A percentile compares a stretch with the other conserved stretches of the same genome.
Evolutionary conservation across 441 rosid species (phyloP).

Genomic region (Melastoma candidum): DNA sequence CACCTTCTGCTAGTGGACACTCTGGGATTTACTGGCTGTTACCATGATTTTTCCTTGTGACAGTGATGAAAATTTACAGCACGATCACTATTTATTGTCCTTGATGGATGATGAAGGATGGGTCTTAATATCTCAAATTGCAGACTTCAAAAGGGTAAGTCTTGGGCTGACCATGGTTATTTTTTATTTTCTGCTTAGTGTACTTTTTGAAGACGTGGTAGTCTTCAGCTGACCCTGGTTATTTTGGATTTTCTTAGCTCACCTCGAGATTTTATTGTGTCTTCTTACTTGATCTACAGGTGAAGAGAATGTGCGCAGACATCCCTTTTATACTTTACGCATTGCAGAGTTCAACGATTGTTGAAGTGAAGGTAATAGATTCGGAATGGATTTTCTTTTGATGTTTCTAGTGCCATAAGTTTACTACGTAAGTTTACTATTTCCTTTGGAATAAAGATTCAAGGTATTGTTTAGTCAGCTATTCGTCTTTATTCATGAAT

Average conservation of each 20-base stretch:
- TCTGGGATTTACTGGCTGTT: neutral
- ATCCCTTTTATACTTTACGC: slow-evolving; percentile 59
- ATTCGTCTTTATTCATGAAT: no score
- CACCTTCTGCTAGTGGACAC: no score
- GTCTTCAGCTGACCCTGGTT: no score
- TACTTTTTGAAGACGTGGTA: neutral
- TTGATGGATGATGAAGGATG: slow-evolving; percentile 92
- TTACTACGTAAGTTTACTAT: neutral
- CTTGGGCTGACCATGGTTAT: slow-evolving; percentile 1
- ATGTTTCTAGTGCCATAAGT: neutral
- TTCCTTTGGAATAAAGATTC: no score
- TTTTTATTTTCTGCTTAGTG: neutral
- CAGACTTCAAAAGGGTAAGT: slow-evolving; percentile 83
- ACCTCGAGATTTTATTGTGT: neutral
- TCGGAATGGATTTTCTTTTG: neutral
- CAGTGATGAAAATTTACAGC: slow-evolving; percentile 82
- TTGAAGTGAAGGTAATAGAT: slow-evolving; percentile 78
- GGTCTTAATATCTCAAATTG: slow-evolving; percentile 66
- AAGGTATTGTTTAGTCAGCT: no score
- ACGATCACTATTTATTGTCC: slow-evolving; percentile 53
- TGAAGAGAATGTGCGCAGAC: slow-evolving; percentile 72
- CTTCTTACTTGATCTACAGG: slow-evolving; percentile 30
- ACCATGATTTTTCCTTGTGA: slow-evolving; percentile 19
- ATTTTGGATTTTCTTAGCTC: no score
- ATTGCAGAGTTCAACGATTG: slow-evolving; percentile 48